Evolutionary conservation across 2,329 filamentous ascomycete species (phyloP), one percentile per base, ranked within the genome.

Genomic region (Alternaria alternata): DNA sequence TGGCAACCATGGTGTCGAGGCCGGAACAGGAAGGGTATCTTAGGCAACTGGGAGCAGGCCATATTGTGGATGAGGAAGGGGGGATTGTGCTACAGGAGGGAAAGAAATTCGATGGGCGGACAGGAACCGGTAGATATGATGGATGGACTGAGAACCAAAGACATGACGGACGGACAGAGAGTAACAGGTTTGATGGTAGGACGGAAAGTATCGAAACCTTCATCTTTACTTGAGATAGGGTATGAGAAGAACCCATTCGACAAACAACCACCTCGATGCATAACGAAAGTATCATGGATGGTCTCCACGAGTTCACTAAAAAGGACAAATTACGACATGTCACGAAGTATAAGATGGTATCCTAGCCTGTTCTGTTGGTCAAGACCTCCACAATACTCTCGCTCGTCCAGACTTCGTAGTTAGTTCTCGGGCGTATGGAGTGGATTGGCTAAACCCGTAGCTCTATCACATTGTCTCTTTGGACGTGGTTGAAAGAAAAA

Each of bases 31-130:
- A 36, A n/a, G 46, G 46, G 30, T 38, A 49, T 51, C 18, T 30
- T 24, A 20, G 38, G 9, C 18, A 49, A 9, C 22, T 7, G 7
- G 41, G 24, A 1, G 12, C 4, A 7, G 30, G 24, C 5, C 36
- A 24, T 16, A 39, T 54, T 22, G 41, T 47, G n/a, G 52, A 54
- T n/a, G 30, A 46, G n/a, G 52, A 54, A 42, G 28, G 22, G 22
- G 42, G 20, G 7, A 54, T 54, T 39, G 52, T 54, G 18, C 14
- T 49, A 24, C 26, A 30, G 1, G 53, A 56, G 18, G n/a, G 16
- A 1, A 56, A 34, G 34, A 56, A 24, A 20, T 38, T 22, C 12
- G 30, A 26, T 26, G 44, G 36, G 14, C 7, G 14, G 14, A 16
- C 30, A 11, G 46, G 16, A 11, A 14, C 9, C 5, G 12, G 12